phyloP scores from a whole-genome alignment of 257 asterid genomes.

The Przewalskia tangutica region DNA sequence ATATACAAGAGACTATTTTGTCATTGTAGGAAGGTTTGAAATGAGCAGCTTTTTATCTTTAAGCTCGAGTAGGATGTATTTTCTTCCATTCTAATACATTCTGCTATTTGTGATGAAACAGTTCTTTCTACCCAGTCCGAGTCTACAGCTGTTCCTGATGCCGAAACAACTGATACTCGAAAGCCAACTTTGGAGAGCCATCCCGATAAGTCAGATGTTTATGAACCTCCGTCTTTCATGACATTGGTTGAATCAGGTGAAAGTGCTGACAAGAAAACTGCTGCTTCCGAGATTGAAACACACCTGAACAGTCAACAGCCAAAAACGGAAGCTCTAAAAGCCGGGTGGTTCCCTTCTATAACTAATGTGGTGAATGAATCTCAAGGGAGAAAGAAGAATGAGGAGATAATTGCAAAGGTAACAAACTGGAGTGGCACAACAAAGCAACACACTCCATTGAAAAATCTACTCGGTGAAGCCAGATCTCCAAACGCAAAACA shows the following conservation, averaged over 20 bases:
- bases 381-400: constrained; percentile 77
- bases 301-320: constrained; percentile 28
- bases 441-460: constrained; percentile 57
- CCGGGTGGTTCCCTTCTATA: constrained; percentile 72
- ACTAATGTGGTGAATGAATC: constrained; percentile 64
- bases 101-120: constrained; percentile 9
- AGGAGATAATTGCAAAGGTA: constrained; percentile 71
- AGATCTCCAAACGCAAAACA: constrained; percentile 44
- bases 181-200: constrained; percentile 21
- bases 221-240: constrained; percentile 72
- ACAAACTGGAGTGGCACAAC: constrained; percentile 54
- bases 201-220: constrained; percentile 35
- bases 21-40: not conserved
- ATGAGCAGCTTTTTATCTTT: not conserved
- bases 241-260: constrained; percentile 48
- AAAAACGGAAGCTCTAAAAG: constrained; percentile 40
- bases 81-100: not conserved
- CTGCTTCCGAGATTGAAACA: constrained; percentile 45
- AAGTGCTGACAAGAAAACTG: constrained; percentile 11
- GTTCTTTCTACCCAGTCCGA: constrained; percentile 32
- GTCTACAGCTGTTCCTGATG: constrained; percentile 15
- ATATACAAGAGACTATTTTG: too few relatives aligned
- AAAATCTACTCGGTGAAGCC: constrained; percentile 53
- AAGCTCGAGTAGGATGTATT: not conserved
- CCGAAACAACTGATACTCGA: constrained; percentile 11